A percentile compares a stretch with the other conserved stretches of the same genome.
Evolutionary conservation across 179 eudicot species (phyloP).

Genomic region (Sideroxylon spinosum): DNA sequence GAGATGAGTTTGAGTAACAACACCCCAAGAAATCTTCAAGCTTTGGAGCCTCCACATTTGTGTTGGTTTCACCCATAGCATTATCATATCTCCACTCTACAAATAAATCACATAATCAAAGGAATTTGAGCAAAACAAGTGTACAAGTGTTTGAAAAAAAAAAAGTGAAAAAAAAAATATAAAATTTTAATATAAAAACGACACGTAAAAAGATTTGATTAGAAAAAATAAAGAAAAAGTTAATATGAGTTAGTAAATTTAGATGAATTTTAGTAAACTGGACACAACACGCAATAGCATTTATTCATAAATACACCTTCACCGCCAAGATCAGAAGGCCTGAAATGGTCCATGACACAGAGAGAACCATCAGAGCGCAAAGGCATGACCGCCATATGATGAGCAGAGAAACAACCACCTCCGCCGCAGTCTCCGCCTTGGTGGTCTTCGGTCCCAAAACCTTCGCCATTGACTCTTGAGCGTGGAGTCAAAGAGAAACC

Average conservation of each 20-base stretch:
- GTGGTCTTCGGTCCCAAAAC: constrained; percentile 7
- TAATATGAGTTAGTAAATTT: neutral
- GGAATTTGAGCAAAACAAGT: neutral
- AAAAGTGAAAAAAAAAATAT: too few relatives aligned
- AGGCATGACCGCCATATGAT: constrained; percentile 25
- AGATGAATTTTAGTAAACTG: too few relatives aligned
- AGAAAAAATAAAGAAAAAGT: too few relatives aligned
- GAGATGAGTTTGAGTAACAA: constrained; percentile 34
- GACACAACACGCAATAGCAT: too few relatives aligned
- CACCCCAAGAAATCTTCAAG: constrained; percentile 67
- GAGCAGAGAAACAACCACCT: constrained; percentile 4
- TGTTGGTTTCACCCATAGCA: constrained; percentile 9
- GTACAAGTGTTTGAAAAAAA: too few relatives aligned
- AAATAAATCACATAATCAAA: neutral
- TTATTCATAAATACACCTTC: too few relatives aligned
- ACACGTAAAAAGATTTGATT: too few relatives aligned
- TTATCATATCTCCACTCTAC: constrained; percentile 47
- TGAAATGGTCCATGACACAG: constrained; percentile 21
- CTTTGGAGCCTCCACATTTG: constrained; percentile 38
- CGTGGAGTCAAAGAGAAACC: constrained; percentile 62
- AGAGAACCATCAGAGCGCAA: constrained; percentile 43
- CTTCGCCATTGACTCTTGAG: constrained; percentile 26
- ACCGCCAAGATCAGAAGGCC: constrained; percentile 20
- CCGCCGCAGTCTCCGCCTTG: constrained; percentile 7
- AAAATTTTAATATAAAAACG: too few relatives aligned